A percentile compares a stretch with the other conserved stretches of the same genome.
These are phyloP conservation scores for Ceratocystis colombiana DNA, from an alignment of 2,329 filamentous ascomycete genomes.

Conservation along the genomic window DNA sequence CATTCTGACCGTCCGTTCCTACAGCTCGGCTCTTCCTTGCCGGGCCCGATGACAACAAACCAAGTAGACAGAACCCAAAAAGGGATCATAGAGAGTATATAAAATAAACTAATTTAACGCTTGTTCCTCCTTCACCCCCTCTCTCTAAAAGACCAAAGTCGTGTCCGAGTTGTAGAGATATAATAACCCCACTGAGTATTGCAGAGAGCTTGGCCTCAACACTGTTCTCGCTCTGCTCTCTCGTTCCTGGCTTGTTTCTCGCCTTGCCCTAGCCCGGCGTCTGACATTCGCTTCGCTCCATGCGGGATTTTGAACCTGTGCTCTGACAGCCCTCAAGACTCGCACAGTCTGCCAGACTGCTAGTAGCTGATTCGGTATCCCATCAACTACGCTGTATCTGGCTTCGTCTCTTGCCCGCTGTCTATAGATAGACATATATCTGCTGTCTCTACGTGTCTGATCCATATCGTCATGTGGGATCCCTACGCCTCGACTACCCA, in stretches of 20 bases:
- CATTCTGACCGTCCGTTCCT: neutral
- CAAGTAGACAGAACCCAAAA: neutral
- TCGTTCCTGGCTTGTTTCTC: neutral
- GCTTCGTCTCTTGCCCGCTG: neutral
- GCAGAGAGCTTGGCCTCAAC: neutral
- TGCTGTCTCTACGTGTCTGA: too few species aligned
- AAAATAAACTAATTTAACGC: neutral
- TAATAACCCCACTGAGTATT: neutral
- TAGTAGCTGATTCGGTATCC: neutral
- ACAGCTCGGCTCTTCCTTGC: slow-evolving; percentile 7
- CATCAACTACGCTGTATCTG: neutral
- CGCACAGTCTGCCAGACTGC: neutral
- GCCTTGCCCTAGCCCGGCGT: neutral
- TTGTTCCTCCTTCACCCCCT: neutral
- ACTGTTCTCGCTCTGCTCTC: neutral
- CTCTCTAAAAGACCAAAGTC: neutral
- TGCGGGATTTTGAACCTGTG: neutral
- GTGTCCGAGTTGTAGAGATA: neutral
- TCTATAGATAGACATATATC: neutral
- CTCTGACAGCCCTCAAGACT: neutral
- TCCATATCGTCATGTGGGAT: slow-evolving; percentile 23
- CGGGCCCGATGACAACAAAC: slow-evolving; percentile 3
- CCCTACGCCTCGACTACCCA: slow-evolving; percentile 19
- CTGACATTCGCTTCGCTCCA: neutral
- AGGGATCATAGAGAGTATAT: neutral